Evolutionary conservation across 1,284 basidiomycete genomes (phyloP).

Genomic region (Coriolopsis trogii): DNA sequence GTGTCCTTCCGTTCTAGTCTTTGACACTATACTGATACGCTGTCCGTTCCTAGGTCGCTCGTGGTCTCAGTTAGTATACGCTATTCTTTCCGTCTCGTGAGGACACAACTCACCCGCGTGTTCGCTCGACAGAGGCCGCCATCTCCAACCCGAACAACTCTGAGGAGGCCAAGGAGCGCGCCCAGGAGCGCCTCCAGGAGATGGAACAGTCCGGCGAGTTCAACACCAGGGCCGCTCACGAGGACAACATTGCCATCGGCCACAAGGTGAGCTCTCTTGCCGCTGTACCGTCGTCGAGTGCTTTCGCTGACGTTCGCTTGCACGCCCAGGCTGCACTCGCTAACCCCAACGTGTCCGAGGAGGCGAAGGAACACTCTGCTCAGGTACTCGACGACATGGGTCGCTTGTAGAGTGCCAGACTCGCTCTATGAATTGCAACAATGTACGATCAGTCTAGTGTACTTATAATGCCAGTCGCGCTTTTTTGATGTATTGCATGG

Average conservation of each 20-base stretch:
- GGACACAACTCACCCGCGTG: not conserved
- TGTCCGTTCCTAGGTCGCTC: conserved; percentile 21
- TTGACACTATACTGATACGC: not conserved
- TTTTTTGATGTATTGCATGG: too few relatives aligned
- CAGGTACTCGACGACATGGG: conserved; percentile 29
- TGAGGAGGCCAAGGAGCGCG: conserved; percentile 50
- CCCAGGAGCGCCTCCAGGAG: conserved; percentile 41
- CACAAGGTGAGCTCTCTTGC: conserved; percentile 23
- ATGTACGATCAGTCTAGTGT: conserved; percentile 2
- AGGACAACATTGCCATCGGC: conserved; percentile 25
- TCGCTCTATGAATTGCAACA: not conserved
- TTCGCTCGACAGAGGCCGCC: conserved; percentile 39
- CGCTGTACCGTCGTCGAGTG: not conserved
- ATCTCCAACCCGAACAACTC: conserved; percentile 51
- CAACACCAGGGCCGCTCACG: conserved; percentile 5
- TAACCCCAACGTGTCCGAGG: conserved; percentile 45
- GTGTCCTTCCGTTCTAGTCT: not conserved
- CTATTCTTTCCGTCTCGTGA: not conserved
- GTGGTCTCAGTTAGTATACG: conserved; percentile 20
- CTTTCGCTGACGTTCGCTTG: not conserved
- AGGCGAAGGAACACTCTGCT: conserved; percentile 46
- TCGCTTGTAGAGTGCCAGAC: not conserved
- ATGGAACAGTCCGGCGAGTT: conserved; percentile 35
- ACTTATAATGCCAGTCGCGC: too few relatives aligned
- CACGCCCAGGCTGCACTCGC: conserved; percentile 20